Evolutionary conservation across 176 grass and related monocot species (phyloP), one percentile per base, ranked within the genome.

Genomic region (Tillandsia fasciculata): DNA sequence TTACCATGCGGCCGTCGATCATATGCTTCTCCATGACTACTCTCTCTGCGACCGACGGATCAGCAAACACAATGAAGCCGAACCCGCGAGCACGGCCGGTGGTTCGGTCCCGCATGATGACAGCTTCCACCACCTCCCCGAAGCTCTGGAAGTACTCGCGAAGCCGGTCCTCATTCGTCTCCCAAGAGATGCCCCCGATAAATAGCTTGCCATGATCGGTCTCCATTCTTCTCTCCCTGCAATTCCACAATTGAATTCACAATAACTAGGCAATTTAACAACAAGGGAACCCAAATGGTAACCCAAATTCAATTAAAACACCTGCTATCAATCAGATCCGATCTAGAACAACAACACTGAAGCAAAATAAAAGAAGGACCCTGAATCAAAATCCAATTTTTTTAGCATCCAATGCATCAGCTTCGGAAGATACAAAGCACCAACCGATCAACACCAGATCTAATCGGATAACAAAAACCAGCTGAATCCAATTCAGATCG

Each of bases 1-100:
- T 77, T 92, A 97, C 93, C 89, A 92, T 92, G 80, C 93, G 89
- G 3, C 93, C 93, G 23, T 97, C 84, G 15, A 92, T 97, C 83
- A 92, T 92, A 69, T 97, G 89, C 66, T 97, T 97, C 71, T 97
- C 93, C 81, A 87, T 71, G 12, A 87, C 88, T 59, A 92, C 93
- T 8, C 82, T 72, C 72, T 97, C 93, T 9, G 93, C 84, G 3
- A 92, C 77, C 1, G 58, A 58, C 0, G 89, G 28, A 65, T 97
- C 93, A 0, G 86, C 59, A 12, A 97, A 97, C 70, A 97, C 93
- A 0, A 97, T 72, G 74, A 97, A 97, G 0, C 93, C 93, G 48
- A 97, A 97, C 8, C 93, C 93, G 3, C 93, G 89, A 11, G 93
- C 93, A 49, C 89, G 93, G 53, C 93, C 93, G 15, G 93, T 97